A percentile compares a stretch with the other conserved stretches of the same genome.
These are phyloP conservation scores for Cladobotryum mycophilum DNA, from an alignment of 2,329 filamentous ascomycete species.

Conservation along the genomic window DNA sequence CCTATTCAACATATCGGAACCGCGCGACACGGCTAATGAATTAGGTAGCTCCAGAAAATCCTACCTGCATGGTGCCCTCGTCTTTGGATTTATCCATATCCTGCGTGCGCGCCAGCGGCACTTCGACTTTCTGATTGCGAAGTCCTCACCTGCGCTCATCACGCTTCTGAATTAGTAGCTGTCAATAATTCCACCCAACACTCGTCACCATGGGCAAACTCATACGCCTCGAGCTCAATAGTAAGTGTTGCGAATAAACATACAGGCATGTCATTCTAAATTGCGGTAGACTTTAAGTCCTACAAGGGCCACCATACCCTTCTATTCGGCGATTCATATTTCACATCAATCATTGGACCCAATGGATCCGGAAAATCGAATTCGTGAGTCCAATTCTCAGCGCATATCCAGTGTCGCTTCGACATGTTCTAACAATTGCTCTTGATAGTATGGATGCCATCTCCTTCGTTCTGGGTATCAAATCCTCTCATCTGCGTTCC, in stretches of 20 bases:
- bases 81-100: not conserved
- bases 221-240: conserved; percentile 88
- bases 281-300: conserved; percentile 82
- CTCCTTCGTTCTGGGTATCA: conserved; percentile 96
- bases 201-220: conserved; percentile 80
- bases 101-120: conserved; percentile 7
- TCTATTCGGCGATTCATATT: conserved; percentile 95
- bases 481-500: conserved; percentile 95
- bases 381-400: conserved; percentile 54
- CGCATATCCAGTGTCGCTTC: not conserved
- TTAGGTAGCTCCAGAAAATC: not conserved
- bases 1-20: not conserved
- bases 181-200: not conserved
- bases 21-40: conserved; percentile 7
- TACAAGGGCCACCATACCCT: conserved; percentile 96
- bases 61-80: conserved; percentile 5
- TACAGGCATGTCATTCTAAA: conserved; percentile 1
- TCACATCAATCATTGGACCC: conserved; percentile 97
- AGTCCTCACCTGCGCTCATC: not conserved
- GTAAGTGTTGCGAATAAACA: conserved; percentile 43
- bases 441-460: conserved; percentile 87
- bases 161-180: not conserved
- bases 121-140: not conserved
- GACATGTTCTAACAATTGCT: conserved; percentile 6
- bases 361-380: conserved; percentile 99